Base-by-base conservation (phyloP, 495 filamentous ascomycete genomes). In the Durotheca rogersii region DNA sequence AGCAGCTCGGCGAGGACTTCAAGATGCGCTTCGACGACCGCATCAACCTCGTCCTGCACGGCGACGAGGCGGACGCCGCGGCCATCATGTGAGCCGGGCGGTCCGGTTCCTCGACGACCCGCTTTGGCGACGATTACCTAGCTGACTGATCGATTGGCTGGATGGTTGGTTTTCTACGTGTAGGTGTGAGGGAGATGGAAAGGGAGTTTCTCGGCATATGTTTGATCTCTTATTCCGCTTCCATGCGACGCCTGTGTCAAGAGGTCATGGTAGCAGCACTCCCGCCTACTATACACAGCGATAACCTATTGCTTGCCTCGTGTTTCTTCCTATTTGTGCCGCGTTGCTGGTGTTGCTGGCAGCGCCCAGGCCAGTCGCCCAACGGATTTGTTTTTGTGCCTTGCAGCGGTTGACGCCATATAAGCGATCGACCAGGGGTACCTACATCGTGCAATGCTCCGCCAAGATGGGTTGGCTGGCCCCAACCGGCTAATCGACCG, bases 1-100 rank as follows among this genome's bases (percentile, higher is more conserved):
- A 88, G 49, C 83, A 96, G 49, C 76, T 81, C 2, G 82, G 78
- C 9, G 82, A 63, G 73, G 86, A 71, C 63, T 89, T 76, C 56
- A 57, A 59, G 38, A 73, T 73, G 53, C 57, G 71, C 53, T 76
- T 72, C 56, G 68, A 73, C 43, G 71, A 72, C 23, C 50, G 60
- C 15, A 73, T 86, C 50, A 88, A 86, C 70, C 83, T 82, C 14
- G 79, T 86, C n/a, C 66, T 80, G 7, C 71, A 80, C 68, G 79
- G 76, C 19, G 73, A 80, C 48, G 65, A 41, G 27, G 39, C 59
- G 1, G 62, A 63, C n/a, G 49, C 59, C 7, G 59, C 62, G 19
- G 62, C 56, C 11, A 52, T 66, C 44, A 53, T 60, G 41, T 66
- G 30, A 66, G n/a, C n/a, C n/a, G n/a, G n/a, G n/a, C n/a, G n/a